Conservation (phyloP, 805 yeast genomes). For the Saccharomycopsis fodiens region DNA sequence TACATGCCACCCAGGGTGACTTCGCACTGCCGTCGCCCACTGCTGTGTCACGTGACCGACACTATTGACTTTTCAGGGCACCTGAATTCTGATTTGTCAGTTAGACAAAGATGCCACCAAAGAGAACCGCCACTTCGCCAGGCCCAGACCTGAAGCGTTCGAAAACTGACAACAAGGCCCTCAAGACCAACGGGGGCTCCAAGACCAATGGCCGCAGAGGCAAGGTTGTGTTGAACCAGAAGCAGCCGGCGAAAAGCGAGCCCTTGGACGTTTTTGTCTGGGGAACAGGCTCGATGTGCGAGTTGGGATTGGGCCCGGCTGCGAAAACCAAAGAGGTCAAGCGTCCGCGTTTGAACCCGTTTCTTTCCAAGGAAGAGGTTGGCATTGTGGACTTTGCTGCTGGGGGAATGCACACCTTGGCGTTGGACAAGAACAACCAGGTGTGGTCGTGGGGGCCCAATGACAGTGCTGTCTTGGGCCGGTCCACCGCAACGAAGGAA, state of each 20-base stretch:
- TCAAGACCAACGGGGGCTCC: background rate
- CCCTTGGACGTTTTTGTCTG: conserved; percentile 79
- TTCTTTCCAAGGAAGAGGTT: conserved; percentile 49
- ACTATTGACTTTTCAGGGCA: background rate
- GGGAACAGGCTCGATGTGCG: conserved; percentile 98
- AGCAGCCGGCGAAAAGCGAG: conserved; percentile 36
- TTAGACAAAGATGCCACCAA: background rate
- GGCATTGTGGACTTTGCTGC: conserved; percentile 82
- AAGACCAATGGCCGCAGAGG: background rate
- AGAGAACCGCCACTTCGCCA: background rate
- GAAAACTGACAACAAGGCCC: background rate
- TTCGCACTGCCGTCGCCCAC: too few relatives aligned
- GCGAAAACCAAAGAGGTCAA: conserved; percentile 89
- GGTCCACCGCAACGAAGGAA: conserved; percentile 70
- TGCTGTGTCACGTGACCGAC: background rate
- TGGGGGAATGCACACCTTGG: conserved; percentile 94
- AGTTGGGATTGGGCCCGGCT: conserved; percentile 93
- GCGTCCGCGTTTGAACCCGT: conserved; percentile 88
- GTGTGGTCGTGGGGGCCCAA: conserved; percentile 99
- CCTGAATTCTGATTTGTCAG: too few relatives aligned
- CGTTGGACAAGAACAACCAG: conserved; percentile 63
- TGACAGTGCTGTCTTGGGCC: conserved; percentile 85
- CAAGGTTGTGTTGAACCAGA: background rate
- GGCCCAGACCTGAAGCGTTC: background rate
- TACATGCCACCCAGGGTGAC: too few relatives aligned